phyloP scores from a whole-genome alignment of 2,329 filamentous ascomycete genomes.

The Huntiella abstrusa region DNA sequence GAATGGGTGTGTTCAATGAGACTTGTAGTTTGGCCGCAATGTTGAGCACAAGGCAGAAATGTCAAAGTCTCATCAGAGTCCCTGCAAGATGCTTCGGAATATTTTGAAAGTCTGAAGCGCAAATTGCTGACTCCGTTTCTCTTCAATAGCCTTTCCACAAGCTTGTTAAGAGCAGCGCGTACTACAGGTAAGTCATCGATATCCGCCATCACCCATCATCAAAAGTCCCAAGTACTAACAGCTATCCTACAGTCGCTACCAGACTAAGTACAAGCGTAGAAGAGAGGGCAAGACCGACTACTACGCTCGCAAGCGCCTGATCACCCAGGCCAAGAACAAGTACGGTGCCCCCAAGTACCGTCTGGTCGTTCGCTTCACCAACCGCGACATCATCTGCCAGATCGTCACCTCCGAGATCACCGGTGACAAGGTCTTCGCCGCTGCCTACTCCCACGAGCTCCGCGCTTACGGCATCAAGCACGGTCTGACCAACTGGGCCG shows the following conservation, averaged over 20 bases:
- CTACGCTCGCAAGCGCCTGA: constrained; percentile 98
- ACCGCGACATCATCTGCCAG: constrained; percentile 98
- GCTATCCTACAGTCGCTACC: constrained; percentile 59
- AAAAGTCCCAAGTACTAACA: constrained; percentile 14
- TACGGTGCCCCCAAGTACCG: constrained; percentile 99
- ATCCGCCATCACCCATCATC: background rate
- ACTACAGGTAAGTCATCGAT: constrained; percentile 67
- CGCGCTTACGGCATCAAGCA: constrained; percentile 94
- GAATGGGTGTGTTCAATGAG: background rate
- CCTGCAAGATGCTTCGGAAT: constrained; percentile 96
- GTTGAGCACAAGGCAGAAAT: constrained; percentile 23
- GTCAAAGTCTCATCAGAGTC: constrained; percentile 37
- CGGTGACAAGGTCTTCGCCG: constrained; percentile 89
- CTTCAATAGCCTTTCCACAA: constrained; percentile 67
- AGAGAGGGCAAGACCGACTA: constrained; percentile 97
- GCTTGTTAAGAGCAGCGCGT: constrained; percentile 90
- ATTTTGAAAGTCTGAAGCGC: constrained; percentile 59
- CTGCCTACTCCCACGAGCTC: constrained; percentile 94
- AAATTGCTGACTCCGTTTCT: constrained; percentile 93
- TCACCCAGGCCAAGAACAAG: constrained; percentile 99
- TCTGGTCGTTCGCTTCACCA: constrained; percentile 97
- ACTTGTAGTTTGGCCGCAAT: constrained; percentile 10
- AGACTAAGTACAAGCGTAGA: constrained; percentile 99
- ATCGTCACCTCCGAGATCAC: constrained; percentile 91
- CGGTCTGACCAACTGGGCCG: constrained; percentile 99